phyloP scores from a whole-genome alignment of 805 yeast genomes.

The Brettanomyces sp. region DNA sequence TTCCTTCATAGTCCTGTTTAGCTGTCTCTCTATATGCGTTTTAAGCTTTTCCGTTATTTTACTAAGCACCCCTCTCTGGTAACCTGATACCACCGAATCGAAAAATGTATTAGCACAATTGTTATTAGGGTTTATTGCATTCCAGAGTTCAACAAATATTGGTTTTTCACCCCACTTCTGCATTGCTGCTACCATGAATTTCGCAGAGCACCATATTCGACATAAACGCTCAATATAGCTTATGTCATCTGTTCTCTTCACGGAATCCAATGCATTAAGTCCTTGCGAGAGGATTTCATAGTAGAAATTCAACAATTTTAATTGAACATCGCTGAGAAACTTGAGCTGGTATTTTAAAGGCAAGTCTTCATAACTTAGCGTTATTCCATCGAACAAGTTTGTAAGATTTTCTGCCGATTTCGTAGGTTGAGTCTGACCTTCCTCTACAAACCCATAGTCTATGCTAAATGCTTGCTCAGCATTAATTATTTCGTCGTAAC shows the following conservation, averaged over 20 bases:
- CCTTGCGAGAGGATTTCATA: slow-evolving; percentile 32
- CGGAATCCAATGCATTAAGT: slow-evolving; percentile 32
- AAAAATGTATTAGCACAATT: slow-evolving; percentile 27
- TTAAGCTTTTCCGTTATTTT: slow-evolving; percentile 22
- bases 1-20: slow-evolving; percentile 27
- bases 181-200: slow-evolving; percentile 29
- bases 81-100: slow-evolving; percentile 32
- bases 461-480: slow-evolving; percentile 43
- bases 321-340: slow-evolving; percentile 50
- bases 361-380: slow-evolving; percentile 44
- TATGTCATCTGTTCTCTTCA: slow-evolving; percentile 14
- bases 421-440: slow-evolving; percentile 46
- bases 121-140: slow-evolving; percentile 20
- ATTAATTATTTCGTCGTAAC: slow-evolving; percentile 44
- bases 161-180: slow-evolving; percentile 33
- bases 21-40: slow-evolving; percentile 26
- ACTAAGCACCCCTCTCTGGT: slow-evolving; percentile 21
- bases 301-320: slow-evolving; percentile 46
- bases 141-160: slow-evolving; percentile 34
- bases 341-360: slow-evolving; percentile 44
- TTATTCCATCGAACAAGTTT: slow-evolving; percentile 48
- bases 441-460: slow-evolving; percentile 44
- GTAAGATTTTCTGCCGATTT: slow-evolving; percentile 49
- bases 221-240: slow-evolving; percentile 30
- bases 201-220: slow-evolving; percentile 28